phyloP scores from a whole-genome alignment of 768 basidiomycete genomes.

The Tulasnella sp. region DNA sequence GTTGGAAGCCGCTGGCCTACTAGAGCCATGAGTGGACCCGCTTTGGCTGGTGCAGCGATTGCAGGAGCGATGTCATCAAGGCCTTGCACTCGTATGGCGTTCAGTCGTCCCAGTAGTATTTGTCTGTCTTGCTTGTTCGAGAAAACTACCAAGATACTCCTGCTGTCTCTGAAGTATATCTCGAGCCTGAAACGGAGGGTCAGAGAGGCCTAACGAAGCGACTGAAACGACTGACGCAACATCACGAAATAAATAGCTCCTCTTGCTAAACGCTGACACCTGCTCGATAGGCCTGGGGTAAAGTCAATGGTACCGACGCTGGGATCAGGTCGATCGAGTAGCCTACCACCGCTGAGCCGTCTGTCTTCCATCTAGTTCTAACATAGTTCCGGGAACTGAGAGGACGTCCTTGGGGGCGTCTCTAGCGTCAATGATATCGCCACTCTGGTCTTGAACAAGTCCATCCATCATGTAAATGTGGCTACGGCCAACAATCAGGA shows the following conservation, averaged over 20 bases:
- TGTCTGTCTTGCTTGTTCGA: constrained; percentile 66
- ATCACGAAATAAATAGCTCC: constrained; percentile 87
- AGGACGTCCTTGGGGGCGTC: constrained; percentile 83
- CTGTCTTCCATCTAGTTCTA: constrained; percentile 79
- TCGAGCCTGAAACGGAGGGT: constrained; percentile 61
- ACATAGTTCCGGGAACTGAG: constrained; percentile 80
- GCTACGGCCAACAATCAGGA: constrained; percentile 82
- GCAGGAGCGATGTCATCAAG: constrained; percentile 22
- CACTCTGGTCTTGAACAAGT: constrained; percentile 80
- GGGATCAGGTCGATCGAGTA: background rate
- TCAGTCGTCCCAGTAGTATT: constrained; percentile 41
- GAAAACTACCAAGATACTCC: constrained; percentile 84
- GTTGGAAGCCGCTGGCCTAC: constrained; percentile 16
- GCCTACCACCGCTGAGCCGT: constrained; percentile 80
- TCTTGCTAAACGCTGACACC: constrained; percentile 74
- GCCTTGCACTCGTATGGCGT: constrained; percentile 9
- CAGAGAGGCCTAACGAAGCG: background rate
- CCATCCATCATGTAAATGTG: constrained; percentile 92
- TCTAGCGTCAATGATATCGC: constrained; percentile 84
- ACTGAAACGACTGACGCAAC: constrained; percentile 66
- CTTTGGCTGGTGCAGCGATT: background rate
- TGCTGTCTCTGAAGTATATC: constrained; percentile 90
- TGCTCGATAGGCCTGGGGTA: constrained; percentile 72
- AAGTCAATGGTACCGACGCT: constrained; percentile 10
- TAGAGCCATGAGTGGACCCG: constrained; percentile 2